These are phyloP conservation scores for Aureobasidium sp. DNA, from an alignment of 2,329 filamentous ascomycete genomes.

Conservation along the genomic window DNA sequence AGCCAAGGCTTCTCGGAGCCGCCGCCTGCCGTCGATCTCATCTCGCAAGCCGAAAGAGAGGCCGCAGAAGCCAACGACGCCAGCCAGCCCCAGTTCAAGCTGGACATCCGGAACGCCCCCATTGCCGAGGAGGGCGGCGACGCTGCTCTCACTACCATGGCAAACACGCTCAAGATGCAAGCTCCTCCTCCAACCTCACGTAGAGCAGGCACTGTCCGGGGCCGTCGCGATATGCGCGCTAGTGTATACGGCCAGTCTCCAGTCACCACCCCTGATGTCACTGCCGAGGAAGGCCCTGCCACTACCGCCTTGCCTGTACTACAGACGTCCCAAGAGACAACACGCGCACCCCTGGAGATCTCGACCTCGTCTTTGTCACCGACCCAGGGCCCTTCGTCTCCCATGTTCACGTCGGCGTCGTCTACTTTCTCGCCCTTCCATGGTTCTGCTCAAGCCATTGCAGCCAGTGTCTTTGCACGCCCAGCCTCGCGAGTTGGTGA, in stretches of 20 bases:
- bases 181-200: slow-evolving; percentile 46
- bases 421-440: slow-evolving; percentile 27
- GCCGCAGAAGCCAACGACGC: slow-evolving; percentile 49
- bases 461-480: slow-evolving; percentile 25
- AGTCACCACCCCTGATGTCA: slow-evolving; percentile 29
- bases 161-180: slow-evolving; percentile 60
- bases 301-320: slow-evolving; percentile 22
- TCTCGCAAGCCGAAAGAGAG: slow-evolving; percentile 67
- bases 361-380: slow-evolving; percentile 8
- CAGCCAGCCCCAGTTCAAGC: slow-evolving; percentile 60
- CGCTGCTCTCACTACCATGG: slow-evolving; percentile 66
- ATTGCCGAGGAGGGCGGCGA: slow-evolving; percentile 71
- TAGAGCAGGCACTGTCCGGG: slow-evolving; percentile 66
- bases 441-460: slow-evolving; percentile 14
- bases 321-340: slow-evolving; percentile 7
- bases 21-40: slow-evolving; percentile 48
- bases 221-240: slow-evolving; percentile 84
- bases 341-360: slow-evolving; percentile 9
- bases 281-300: slow-evolving; percentile 27
- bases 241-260: slow-evolving; percentile 69
- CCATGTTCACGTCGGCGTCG: slow-evolving; percentile 19
- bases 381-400: slow-evolving; percentile 19
- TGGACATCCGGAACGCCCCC: slow-evolving; percentile 72
- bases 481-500: slow-evolving; percentile 22
- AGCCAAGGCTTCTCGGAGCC: slow-evolving; percentile 72